These are phyloP conservation scores for Cyclotella sp. DNA, from an alignment of 108 stramenopile species.

Conservation along the genomic window DNA sequence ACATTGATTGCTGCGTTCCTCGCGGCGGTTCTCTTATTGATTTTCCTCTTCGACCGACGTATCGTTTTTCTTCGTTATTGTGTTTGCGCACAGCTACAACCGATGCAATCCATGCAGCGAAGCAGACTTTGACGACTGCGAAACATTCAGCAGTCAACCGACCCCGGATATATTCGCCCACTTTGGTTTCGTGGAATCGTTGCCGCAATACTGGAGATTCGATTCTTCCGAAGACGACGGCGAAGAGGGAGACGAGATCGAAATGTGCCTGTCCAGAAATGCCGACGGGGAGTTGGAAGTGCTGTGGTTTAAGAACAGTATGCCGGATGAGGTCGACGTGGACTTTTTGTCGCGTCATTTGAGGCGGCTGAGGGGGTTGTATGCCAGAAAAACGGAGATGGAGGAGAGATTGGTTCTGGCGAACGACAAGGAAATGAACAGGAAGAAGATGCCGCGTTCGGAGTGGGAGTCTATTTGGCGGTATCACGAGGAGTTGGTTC, in stretches of 20 bases:
- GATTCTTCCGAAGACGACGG: slow-evolving; percentile 20
- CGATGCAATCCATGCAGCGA: slow-evolving; percentile 48
- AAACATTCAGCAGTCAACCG: slow-evolving; percentile 31
- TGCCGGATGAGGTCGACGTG: slow-evolving; percentile 32
- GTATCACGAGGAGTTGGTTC: slow-evolving; percentile 41
- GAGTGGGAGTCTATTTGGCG: slow-evolving; percentile 54
- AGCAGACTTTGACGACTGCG: slow-evolving; percentile 25
- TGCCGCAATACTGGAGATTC: slow-evolving; percentile 49
- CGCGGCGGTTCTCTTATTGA: background rate
- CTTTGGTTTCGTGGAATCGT: slow-evolving; percentile 39
- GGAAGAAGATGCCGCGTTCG: slow-evolving; percentile 29
- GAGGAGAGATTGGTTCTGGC: slow-evolving; percentile 29
- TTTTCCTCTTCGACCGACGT: too few species aligned
- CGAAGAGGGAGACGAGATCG: slow-evolving; percentile 21
- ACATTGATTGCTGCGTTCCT: background rate
- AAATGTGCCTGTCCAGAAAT: slow-evolving; percentile 26
- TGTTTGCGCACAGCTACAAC: slow-evolving; percentile 34
- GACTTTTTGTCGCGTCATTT: slow-evolving; percentile 37
- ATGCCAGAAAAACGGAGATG: slow-evolving; percentile 19
- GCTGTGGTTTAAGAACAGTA: slow-evolving; percentile 13
- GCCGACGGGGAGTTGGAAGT: slow-evolving; percentile 27
- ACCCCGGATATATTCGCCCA: slow-evolving; percentile 50
- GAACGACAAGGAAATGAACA: slow-evolving; percentile 8
- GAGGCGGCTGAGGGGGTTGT: slow-evolving; percentile 21
- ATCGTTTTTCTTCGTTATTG: too few species aligned